Percentiles rank a stretch among this genome's conserved stretches.
Evolutionary conservation across 164 flowering plant species (phyloP).

Genomic region (Saururus chinensis): DNA sequence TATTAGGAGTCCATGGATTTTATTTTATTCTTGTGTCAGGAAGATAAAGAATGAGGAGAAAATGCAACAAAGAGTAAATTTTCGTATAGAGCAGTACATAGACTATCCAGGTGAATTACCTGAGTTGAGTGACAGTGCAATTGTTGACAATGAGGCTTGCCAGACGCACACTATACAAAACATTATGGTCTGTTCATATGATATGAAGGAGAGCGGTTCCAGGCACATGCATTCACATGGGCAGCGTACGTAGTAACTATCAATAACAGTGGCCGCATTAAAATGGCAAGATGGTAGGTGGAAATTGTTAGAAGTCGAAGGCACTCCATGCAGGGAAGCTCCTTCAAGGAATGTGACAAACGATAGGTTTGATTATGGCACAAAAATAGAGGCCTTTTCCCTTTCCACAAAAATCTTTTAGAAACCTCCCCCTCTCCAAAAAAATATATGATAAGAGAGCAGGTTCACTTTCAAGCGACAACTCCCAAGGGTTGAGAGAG

Average conservation of each 20-base stretch:
- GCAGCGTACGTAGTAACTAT: not conserved
- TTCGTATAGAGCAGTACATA: too few relatives aligned
- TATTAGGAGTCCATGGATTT: too few relatives aligned
- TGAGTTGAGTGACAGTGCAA: too few relatives aligned
- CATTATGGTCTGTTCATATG: not conserved
- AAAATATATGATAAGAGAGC: not conserved
- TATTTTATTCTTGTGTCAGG: too few relatives aligned
- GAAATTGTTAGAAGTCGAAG: not conserved
- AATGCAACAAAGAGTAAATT: too few relatives aligned
- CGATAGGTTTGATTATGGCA: not conserved
- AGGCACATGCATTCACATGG: not conserved
- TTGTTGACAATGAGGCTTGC: too few relatives aligned
- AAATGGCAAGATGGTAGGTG: not conserved
- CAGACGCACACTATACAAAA: not conserved
- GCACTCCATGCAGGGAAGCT: not conserved
- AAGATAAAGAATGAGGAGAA: too few relatives aligned
- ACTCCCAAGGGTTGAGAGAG: not conserved
- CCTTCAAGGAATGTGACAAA: not conserved
- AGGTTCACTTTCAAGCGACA: not conserved
- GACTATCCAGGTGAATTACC: too few relatives aligned
- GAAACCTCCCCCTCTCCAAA: not conserved
- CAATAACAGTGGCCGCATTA: too few relatives aligned
- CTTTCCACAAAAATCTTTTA: too few relatives aligned
- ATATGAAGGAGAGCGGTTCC: not conserved
- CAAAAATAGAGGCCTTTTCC: not conserved